Conservation (phyloP, 2,329 filamentous ascomycete species). For the Mariannaea sp. region DNA sequence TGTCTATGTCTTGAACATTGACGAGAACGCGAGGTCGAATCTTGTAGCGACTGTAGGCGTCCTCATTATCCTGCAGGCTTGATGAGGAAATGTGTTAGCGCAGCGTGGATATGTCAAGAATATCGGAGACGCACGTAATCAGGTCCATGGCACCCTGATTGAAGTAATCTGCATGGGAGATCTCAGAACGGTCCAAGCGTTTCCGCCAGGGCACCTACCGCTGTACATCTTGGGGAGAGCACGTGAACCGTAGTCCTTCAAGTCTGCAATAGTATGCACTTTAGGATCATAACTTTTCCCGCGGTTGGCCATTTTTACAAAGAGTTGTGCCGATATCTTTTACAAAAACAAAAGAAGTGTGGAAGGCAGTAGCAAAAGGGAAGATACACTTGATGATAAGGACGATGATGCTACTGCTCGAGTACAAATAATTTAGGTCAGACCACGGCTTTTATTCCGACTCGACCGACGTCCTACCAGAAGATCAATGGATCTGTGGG, state of each 20-base stretch:
- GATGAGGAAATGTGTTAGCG: not conserved
- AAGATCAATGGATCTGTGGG: constrained; percentile 7
- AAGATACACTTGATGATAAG: not conserved
- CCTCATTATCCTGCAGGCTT: constrained; percentile 58
- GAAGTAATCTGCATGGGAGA: constrained; percentile 52
- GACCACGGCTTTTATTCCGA: not conserved
- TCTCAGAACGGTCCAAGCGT: constrained; percentile 9
- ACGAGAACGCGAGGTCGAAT: constrained; percentile 46
- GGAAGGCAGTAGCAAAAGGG: not conserved
- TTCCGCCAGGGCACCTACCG: constrained; percentile 2
- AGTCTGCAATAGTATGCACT: constrained; percentile 27
- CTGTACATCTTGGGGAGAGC: constrained; percentile 30
- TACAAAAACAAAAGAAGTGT: not conserved
- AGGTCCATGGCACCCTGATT: constrained; percentile 61
- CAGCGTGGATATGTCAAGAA: not conserved
- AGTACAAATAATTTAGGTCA: constrained; percentile 4
- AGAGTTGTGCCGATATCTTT: not conserved
- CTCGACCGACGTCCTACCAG: not conserved
- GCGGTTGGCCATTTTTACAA: constrained; percentile 25
- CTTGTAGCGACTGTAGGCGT: constrained; percentile 56
- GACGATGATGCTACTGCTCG: not conserved
- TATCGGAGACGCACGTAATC: constrained; percentile 24
- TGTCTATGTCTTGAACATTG: constrained; percentile 33
- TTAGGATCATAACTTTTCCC: constrained; percentile 24
- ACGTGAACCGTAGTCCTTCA: constrained; percentile 25